Conservation (phyloP, 1,284 basidiomycete species). For the Apiotrichum siamense region DNA sequence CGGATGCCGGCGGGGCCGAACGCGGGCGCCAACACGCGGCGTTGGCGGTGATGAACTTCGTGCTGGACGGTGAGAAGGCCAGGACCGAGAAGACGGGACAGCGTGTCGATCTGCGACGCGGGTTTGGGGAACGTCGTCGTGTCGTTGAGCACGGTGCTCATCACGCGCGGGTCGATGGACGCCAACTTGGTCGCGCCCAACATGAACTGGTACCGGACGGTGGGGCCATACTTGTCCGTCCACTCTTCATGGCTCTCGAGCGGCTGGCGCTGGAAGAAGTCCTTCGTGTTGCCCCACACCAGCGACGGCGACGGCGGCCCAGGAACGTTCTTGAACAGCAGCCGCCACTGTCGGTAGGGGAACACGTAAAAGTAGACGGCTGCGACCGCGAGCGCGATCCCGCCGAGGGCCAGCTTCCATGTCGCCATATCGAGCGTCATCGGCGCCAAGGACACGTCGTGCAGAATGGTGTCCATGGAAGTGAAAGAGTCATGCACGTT, state of each 20-base stretch:
- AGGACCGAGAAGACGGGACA: slow-evolving; percentile 48
- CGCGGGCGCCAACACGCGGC: slow-evolving; percentile 48
- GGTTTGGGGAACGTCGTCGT: slow-evolving; percentile 64
- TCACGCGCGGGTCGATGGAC: slow-evolving; percentile 58
- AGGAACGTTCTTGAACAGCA: slow-evolving; percentile 9
- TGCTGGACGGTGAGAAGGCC: slow-evolving; percentile 47
- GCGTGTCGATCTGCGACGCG: slow-evolving; percentile 54
- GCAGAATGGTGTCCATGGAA: no score
- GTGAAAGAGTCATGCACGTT: no score
- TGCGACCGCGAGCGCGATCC: not conserved
- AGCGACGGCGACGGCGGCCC: slow-evolving; percentile 15
- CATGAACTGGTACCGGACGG: slow-evolving; percentile 20
- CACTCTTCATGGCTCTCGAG: slow-evolving; percentile 19
- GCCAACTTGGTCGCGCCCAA: slow-evolving; percentile 49
- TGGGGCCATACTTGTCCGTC: slow-evolving; percentile 21
- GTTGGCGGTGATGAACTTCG: slow-evolving; percentile 53
- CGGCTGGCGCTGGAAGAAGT: slow-evolving; percentile 16
- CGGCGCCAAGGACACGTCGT: no score
- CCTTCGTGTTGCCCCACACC: slow-evolving; percentile 21
- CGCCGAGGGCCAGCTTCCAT: not conserved
- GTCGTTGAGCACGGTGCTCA: slow-evolving; percentile 57
- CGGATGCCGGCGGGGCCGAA: slow-evolving; percentile 44
- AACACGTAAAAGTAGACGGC: slow-evolving; percentile 9
- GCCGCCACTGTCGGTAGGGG: not conserved
- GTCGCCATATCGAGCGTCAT: not conserved